phyloP scores from a whole-genome alignment of 768 basidiomycete genomes.

The Boletus rubroflammeus region DNA sequence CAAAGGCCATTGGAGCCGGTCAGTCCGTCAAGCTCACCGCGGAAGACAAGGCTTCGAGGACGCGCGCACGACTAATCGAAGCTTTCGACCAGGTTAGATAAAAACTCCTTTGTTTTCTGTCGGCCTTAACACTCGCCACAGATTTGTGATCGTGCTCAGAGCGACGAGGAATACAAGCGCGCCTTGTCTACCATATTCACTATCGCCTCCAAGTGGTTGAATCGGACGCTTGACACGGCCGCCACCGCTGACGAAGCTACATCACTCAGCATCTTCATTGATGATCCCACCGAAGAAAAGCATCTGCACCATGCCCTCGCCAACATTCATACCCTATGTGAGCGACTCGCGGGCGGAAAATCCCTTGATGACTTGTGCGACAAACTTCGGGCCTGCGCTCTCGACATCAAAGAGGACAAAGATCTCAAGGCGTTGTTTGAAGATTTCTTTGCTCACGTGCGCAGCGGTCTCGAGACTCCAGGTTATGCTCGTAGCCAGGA shows the following conservation, averaged over 20 bases:
- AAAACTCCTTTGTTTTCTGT: too few relatives aligned
- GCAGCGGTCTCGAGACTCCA: conserved; percentile 44
- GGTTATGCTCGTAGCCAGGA: conserved; percentile 55
- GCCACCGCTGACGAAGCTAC: conserved; percentile 40
- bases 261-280: conserved; percentile 52
- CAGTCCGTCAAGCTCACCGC: conserved; percentile 41
- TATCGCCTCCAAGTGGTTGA: conserved; percentile 55
- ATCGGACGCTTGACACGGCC: conserved; percentile 47
- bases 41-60: conserved; percentile 44
- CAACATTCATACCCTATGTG: conserved; percentile 38
- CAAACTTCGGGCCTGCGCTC: conserved; percentile 40
- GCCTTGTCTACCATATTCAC: conserved; percentile 57
- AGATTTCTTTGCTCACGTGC: conserved; percentile 46
- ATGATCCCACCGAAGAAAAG: conserved; percentile 61
- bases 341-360: conserved; percentile 49
- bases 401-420: conserved; percentile 50
- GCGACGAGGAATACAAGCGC: conserved; percentile 54
- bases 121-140: conserved; percentile 17
- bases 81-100: conserved; percentile 49
- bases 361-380: conserved; percentile 48
- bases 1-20: conserved; percentile 49
- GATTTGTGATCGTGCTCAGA: conserved; percentile 64
- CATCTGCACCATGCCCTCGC: conserved; percentile 53
- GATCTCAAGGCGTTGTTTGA: conserved; percentile 54
- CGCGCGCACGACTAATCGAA: conserved; percentile 42